Percentiles rank a stretch among this genome's conserved stretches.
Evolutionary conservation across 1,284 basidiomycete species (phyloP).

Genomic region (Cryptococcus sp.): DNA sequence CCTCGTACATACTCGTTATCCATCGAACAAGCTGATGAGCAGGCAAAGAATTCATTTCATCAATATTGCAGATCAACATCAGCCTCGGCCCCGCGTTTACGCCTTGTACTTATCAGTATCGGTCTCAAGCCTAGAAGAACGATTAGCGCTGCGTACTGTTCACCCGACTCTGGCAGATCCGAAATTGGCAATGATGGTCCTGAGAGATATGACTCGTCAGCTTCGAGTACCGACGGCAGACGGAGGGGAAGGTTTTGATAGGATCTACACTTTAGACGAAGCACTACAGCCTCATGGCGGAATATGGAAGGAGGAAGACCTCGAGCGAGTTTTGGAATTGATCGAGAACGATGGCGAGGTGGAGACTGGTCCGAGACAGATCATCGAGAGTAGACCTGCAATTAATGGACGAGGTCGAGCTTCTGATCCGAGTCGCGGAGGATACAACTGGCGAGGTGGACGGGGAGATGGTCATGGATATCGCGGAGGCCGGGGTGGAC

Average conservation of each 20-base stretch:
- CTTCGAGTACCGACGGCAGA: conserved; percentile 24
- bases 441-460: not conserved
- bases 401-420: not conserved
- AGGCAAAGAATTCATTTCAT: conserved; percentile 47
- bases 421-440: not conserved
- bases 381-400: too few species aligned
- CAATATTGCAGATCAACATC: not conserved
- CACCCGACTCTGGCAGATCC: conserved; percentile 44
- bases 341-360: not conserved
- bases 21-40: not conserved
- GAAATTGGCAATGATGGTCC: conserved; percentile 33
- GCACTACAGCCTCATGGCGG: conserved; percentile 21
- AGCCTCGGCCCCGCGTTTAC: conserved; percentile 16
- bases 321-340: not conserved
- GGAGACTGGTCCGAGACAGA: not conserved
- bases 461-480: not conserved
- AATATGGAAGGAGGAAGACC: conserved; percentile 14
- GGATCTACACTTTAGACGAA: conserved; percentile 23
- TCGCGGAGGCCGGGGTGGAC: not conserved
- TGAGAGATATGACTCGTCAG: conserved; percentile 30
- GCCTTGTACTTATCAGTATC: conserved; percentile 23
- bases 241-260: conserved; percentile 34
- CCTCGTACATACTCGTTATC: not conserved
- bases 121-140: conserved; percentile 19
- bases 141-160: conserved; percentile 24